A percentile compares a stretch with the other conserved stretches of the same genome.
phyloP scores from a whole-genome alignment of 768 basidiomycete species.

The Trichaptum fuscoviolaceum region DNA sequence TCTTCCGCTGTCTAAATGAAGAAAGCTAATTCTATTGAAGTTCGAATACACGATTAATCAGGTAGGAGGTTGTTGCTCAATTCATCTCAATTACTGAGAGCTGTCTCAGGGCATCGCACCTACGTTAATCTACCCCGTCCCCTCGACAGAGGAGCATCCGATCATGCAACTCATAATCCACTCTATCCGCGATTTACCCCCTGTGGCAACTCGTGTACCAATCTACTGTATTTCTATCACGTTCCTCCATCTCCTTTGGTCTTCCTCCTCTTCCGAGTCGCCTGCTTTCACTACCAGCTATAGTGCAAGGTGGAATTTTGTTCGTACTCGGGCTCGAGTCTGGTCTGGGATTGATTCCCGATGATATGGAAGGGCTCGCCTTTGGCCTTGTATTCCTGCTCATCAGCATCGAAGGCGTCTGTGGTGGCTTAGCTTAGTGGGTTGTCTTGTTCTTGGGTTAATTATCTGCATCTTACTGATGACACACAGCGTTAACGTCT shows the following conservation, averaged over 20 bases:
- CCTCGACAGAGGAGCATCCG: constrained; percentile 50
- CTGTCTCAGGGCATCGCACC: constrained; percentile 73
- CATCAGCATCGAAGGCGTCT: constrained; percentile 85
- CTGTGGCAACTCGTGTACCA: constrained; percentile 93
- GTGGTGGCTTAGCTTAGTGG: constrained; percentile 89
- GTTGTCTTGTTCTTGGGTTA: constrained; percentile 28
- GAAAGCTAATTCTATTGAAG: constrained; percentile 30
- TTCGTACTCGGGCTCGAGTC: constrained; percentile 59
- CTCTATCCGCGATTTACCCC: constrained; percentile 87
- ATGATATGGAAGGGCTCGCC: constrained; percentile 37
- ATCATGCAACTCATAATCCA: constrained; percentile 75
- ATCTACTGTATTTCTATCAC: constrained; percentile 88
- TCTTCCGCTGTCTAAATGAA: neutral
- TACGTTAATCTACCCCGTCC: constrained; percentile 84
- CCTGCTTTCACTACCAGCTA: constrained; percentile 69
- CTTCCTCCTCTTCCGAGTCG: constrained; percentile 69
- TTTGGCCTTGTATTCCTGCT: constrained; percentile 67
- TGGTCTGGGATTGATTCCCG: constrained; percentile 58
- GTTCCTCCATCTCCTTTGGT: constrained; percentile 84
- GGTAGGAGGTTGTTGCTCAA: constrained; percentile 28
- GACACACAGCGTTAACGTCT: constrained; percentile 71
- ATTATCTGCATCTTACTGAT: constrained; percentile 9
- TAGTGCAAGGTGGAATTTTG: constrained; percentile 68
- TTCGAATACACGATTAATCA: constrained; percentile 93
- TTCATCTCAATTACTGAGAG: constrained; percentile 3